A percentile compares a stretch with the other conserved stretches of the same genome.
These are phyloP conservation scores for Entophlyctis luteolus DNA, from an alignment of 192 early-diverging fungal species.

Conservation along the genomic window DNA sequence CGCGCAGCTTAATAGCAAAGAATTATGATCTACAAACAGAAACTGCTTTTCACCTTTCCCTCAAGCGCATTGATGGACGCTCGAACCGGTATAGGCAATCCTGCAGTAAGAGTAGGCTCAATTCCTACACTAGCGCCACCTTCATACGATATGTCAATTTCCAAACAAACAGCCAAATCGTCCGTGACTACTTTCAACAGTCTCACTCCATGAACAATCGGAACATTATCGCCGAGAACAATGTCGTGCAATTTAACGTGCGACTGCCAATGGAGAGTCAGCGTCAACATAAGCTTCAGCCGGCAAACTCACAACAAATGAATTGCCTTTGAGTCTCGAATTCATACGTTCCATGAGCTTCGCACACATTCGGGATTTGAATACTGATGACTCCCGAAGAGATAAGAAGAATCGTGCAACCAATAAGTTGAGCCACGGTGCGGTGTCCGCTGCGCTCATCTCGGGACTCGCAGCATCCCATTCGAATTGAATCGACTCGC, in stretches of 20 bases:
- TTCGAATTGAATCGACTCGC: neutral
- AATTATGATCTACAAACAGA: no score
- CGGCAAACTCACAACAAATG: conserved; percentile 35
- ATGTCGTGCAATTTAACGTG: conserved; percentile 44
- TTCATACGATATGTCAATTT: conserved; percentile 45
- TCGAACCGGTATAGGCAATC: conserved; percentile 43
- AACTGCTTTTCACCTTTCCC: conserved; percentile 32
- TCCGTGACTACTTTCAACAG: conserved; percentile 48
- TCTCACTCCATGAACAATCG: conserved; percentile 38
- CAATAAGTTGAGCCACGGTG: conserved; percentile 47
- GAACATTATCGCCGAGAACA: conserved; percentile 45
- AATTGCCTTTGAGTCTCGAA: conserved; percentile 43
- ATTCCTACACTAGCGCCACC: conserved; percentile 51
- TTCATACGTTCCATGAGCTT: conserved; percentile 44
- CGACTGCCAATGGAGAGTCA: conserved; percentile 28
- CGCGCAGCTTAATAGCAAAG: conserved; percentile 29
- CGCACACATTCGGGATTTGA: conserved; percentile 33
- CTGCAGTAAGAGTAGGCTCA: conserved; percentile 39
- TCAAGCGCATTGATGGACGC: conserved; percentile 38
- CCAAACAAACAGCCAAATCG: conserved; percentile 50
- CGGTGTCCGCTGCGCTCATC: neutral
- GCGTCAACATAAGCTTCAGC: neutral
- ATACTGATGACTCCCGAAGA: conserved; percentile 39
- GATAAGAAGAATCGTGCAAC: conserved; percentile 49
- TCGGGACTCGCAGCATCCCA: neutral